Evolutionary conservation across 441 rosid species (phyloP), one percentile per base, ranked within the genome.

Genomic region (Corymbia citriodora): DNA sequence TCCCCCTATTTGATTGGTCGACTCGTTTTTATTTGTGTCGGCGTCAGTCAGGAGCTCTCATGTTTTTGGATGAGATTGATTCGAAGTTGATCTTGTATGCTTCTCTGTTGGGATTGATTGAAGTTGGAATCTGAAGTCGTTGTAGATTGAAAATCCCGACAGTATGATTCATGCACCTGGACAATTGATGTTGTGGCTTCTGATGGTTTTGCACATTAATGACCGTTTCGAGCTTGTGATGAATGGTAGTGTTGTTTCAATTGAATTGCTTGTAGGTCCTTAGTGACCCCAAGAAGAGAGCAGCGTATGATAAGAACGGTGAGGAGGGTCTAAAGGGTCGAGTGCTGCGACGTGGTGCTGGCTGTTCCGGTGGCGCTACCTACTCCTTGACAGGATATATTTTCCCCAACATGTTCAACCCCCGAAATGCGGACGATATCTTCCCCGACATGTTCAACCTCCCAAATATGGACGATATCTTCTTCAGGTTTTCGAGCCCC

Each of bases 321-420:
- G 89, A 88, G 36, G 81, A 88, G 74, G 81, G 89, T 36, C 33
- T 88, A 19, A 88, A 88, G 74, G 89, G 89, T 57, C 82, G 19
- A 65, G 33, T 88, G 13, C 89, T 81, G 33, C 79, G n/a, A 49
- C 79, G 79, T 63, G 33, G 29, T 9, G 68, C 79, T 33, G n/a
- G 72, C 15, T 79, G 36, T 48, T 33, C 55, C 61, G 31, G 49
- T 23, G 96, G 96, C 87, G 92, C 94, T n/a, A 88, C 96, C 50
- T 95, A 87, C 93, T 96, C 91, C 90, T 91, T 95, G 93, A 88
- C 93, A 91, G 91, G 87, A 49, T 52, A 57, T 19, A 55, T 40
- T 6, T 40, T 40, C 0, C 18, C 72, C 79, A 3, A 88, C 81
- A 18, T 36, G 53, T 88, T 88, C 70, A 2, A 88, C 31, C 89